Percentiles rank a stretch among this genome's conserved stretches.
Conservation (phyloP, 2,329 filamentous ascomycete species). For the Pseudogymnoascus sp. region DNA sequence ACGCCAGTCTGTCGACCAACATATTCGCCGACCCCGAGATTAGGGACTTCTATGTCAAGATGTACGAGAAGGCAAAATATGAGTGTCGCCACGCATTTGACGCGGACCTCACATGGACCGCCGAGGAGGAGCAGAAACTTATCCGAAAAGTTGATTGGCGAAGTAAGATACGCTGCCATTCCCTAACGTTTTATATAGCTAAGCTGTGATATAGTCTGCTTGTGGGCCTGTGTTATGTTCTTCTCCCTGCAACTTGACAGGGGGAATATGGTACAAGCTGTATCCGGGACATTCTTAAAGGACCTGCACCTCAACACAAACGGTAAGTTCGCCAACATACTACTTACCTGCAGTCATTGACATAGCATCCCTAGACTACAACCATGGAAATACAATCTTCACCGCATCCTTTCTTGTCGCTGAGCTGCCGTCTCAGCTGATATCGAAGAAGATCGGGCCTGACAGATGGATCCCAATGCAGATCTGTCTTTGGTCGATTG, state of each 20-base stretch:
- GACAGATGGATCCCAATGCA: slow-evolving; percentile 45
- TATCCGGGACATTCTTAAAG: slow-evolving; percentile 37
- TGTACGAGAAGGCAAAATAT: slow-evolving; percentile 22
- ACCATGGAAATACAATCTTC: slow-evolving; percentile 30
- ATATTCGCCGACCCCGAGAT: slow-evolving; percentile 21
- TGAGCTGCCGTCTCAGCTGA: slow-evolving; percentile 40
- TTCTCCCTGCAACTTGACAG: slow-evolving; percentile 30
- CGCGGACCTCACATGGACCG: slow-evolving; percentile 16
- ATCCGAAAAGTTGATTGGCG: slow-evolving; percentile 21
- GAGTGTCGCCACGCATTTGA: slow-evolving; percentile 22
- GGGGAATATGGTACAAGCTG: slow-evolving; percentile 27
- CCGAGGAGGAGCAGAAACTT: slow-evolving; percentile 11
- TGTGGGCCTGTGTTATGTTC: slow-evolving; percentile 30
- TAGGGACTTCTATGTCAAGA: slow-evolving; percentile 15
- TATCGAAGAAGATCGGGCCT: slow-evolving; percentile 39
- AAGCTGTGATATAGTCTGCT: slow-evolving; percentile 1
- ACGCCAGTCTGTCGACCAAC: slow-evolving; percentile 9
- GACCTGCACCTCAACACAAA: slow-evolving; percentile 38
- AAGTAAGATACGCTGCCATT: slow-evolving; percentile 15
- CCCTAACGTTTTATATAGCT: neutral
- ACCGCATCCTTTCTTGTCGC: slow-evolving; percentile 34
- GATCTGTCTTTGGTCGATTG: slow-evolving; percentile 22
- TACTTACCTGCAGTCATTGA: neutral
- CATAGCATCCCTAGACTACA: slow-evolving; percentile 16
- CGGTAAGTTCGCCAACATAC: slow-evolving; percentile 20